Conservation (phyloP, 2,329 filamentous ascomycete species). For the Teratosphaeria nubilosa region DNA sequence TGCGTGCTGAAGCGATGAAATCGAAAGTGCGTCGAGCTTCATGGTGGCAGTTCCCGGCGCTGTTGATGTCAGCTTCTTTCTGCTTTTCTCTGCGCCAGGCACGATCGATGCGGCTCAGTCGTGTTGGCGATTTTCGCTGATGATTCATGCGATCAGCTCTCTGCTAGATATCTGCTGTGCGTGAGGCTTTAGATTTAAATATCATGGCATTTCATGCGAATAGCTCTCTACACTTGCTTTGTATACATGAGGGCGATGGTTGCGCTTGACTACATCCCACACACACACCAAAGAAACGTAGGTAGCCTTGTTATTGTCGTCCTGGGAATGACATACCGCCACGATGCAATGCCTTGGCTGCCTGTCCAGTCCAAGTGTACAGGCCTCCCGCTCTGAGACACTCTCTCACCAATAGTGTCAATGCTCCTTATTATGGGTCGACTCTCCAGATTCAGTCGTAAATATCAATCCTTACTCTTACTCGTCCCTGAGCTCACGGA, state of each 20-base stretch:
- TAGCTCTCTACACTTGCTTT: not conserved
- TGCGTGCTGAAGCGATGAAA: not conserved
- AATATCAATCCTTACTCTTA: not conserved
- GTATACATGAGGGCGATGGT: not conserved
- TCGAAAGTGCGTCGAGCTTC: not conserved
- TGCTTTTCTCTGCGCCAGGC: too few species aligned
- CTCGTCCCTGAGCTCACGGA: conserved; percentile 3
- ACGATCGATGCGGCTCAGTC: not conserved
- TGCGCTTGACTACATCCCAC: not conserved
- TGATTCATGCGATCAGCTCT: not conserved
- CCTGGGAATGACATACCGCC: not conserved
- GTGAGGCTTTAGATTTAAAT: not conserved
- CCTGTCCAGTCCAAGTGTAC: not conserved
- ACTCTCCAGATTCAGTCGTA: not conserved
- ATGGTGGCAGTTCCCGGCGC: not conserved
- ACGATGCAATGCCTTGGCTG: not conserved
- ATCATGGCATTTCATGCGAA: not conserved
- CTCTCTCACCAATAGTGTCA: not conserved
- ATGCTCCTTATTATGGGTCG: not conserved
- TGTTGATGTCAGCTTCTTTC: not conserved
- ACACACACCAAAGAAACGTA: not conserved
- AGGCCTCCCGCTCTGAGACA: not conserved
- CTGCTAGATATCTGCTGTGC: not conserved
- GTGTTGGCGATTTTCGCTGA: not conserved
- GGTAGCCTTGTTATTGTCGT: not conserved